phyloP scores from a whole-genome alignment of 306 rosid genomes.

The Crotalaria pallida region DNA sequence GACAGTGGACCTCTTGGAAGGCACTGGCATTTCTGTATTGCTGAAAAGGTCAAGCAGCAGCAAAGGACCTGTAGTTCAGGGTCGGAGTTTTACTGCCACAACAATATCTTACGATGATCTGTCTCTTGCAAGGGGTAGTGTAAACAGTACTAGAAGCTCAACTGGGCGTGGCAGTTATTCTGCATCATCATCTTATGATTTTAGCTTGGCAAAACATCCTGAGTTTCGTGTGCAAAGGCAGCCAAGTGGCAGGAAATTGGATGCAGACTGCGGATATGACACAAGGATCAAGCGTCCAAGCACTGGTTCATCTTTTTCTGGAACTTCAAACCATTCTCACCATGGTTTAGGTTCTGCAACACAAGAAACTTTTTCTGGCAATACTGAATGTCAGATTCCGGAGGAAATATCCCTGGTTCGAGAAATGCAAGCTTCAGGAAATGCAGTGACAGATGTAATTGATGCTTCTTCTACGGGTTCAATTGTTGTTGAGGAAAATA shows the following conservation, averaged over 20 bases:
- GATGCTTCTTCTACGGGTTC: conserved; percentile 30
- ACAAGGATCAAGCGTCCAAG: conserved; percentile 36
- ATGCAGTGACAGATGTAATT: conserved; percentile 35
- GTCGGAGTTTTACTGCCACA: conserved; percentile 65
- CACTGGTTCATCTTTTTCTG: conserved; percentile 41
- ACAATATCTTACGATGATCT: conserved; percentile 54
- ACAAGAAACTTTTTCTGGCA: conserved; percentile 29
- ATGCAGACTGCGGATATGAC: conserved; percentile 50
- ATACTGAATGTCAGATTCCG: conserved; percentile 25
- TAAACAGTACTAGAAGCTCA: conserved; percentile 65
- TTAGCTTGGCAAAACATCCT: conserved; percentile 44
- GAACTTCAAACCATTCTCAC: conserved; percentile 29
- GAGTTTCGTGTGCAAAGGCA: conserved; percentile 58
- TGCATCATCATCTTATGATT: conserved; percentile 70
- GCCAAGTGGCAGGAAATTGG: conserved; percentile 52
- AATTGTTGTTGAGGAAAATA: conserved; percentile 36
- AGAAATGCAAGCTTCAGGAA: conserved; percentile 36
- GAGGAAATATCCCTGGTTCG: conserved; percentile 24
- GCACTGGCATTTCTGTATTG: conserved; percentile 68
- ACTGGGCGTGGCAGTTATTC: conserved; percentile 66
- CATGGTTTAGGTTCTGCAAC: conserved; percentile 34
- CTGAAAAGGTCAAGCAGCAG: conserved; percentile 57
- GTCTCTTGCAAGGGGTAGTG: conserved; percentile 55
- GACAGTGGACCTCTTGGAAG: conserved; percentile 48
- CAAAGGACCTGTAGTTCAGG: conserved; percentile 65